phyloP scores from a whole-genome alignment of 495 filamentous ascomycete genomes.

The Wilcoxina mikolae region DNA sequence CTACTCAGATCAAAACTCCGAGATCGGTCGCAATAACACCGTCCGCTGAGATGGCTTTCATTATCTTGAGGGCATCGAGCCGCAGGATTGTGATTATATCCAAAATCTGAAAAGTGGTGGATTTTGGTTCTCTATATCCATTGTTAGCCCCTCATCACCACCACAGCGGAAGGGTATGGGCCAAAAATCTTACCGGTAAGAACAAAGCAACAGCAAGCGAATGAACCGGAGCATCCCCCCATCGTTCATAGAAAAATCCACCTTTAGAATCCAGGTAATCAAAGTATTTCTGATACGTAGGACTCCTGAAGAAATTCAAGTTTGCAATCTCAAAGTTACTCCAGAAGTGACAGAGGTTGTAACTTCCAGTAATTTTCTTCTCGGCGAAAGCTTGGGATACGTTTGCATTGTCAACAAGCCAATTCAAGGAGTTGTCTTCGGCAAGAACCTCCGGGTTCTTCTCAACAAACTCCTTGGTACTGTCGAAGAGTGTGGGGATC shows the following conservation, averaged over 20 bases:
- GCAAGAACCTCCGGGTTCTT: slow-evolving; percentile 18
- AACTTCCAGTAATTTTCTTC: slow-evolving; percentile 25
- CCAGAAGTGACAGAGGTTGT: slow-evolving; percentile 46
- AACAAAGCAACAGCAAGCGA: slow-evolving; percentile 33
- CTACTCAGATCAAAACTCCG: slow-evolving; percentile 18
- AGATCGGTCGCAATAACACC: slow-evolving; percentile 19
- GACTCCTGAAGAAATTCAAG: slow-evolving; percentile 38
- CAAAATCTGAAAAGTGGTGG: slow-evolving; percentile 41
- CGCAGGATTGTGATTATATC: slow-evolving; percentile 25
- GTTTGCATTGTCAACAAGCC: slow-evolving; percentile 32
- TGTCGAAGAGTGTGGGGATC: slow-evolving; percentile 23
- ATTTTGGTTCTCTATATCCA: slow-evolving; percentile 34
- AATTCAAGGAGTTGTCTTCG: slow-evolving; percentile 34
- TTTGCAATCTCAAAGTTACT: slow-evolving; percentile 44
- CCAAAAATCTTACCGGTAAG: not conserved
- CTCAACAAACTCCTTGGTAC: slow-evolving; percentile 21
- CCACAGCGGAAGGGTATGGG: not conserved
- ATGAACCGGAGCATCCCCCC: slow-evolving; percentile 43
- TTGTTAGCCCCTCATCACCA: slow-evolving; percentile 7
- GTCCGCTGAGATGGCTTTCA: slow-evolving; percentile 14
- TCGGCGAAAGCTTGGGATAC: slow-evolving; percentile 7
- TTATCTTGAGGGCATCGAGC: slow-evolving; percentile 25
- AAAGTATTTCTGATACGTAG: slow-evolving; percentile 37
- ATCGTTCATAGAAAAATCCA: slow-evolving; percentile 43
- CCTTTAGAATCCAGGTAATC: slow-evolving; percentile 35